Conservation (phyloP, 1,284 basidiomycete genomes). For the Heterobasidion parviporum region DNA sequence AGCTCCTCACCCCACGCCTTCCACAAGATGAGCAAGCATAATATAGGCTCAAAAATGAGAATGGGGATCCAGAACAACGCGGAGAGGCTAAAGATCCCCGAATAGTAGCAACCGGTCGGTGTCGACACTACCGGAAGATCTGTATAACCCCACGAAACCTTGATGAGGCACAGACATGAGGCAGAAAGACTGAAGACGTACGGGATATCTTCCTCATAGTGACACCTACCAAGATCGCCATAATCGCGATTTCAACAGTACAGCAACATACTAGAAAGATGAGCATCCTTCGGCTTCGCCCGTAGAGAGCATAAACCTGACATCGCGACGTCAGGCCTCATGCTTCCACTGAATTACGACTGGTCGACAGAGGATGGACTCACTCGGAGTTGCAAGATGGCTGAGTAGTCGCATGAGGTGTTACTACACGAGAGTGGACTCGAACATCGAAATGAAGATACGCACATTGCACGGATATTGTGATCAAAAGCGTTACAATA, state of each 20-base stretch:
- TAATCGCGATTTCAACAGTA: conserved; percentile 12
- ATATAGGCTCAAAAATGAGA: conserved; percentile 15
- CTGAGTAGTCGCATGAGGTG: background rate
- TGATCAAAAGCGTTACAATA: conserved; percentile 12
- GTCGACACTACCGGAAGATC: conserved; percentile 19
- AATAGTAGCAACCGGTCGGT: conserved; percentile 18
- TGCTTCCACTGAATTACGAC: too few species aligned
- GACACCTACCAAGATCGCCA: conserved; percentile 15
- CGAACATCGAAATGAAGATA: background rate
- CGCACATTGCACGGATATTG: conserved; percentile 14
- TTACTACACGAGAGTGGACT: too few species aligned
- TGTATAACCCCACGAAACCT: background rate
- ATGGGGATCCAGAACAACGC: conserved; percentile 10
- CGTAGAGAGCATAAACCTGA: conserved; percentile 18
- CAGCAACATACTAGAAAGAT: conserved; percentile 12
- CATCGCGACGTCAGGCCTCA: too few species aligned
- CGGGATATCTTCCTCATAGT: conserved; percentile 15
- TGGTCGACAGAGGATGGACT: background rate
- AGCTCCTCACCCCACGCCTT: conserved; percentile 12
- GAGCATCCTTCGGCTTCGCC: conserved; percentile 12
- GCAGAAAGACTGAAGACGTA: background rate
- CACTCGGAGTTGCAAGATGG: conserved; percentile 13
- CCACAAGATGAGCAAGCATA: conserved; percentile 18
- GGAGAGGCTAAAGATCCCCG: conserved; percentile 16
- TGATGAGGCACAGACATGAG: too few species aligned